A percentile compares a stretch with the other conserved stretches of the same genome.
These are phyloP conservation scores for Venturia nashicola DNA, from an alignment of 2,329 filamentous ascomycete species.

Conservation along the genomic window DNA sequence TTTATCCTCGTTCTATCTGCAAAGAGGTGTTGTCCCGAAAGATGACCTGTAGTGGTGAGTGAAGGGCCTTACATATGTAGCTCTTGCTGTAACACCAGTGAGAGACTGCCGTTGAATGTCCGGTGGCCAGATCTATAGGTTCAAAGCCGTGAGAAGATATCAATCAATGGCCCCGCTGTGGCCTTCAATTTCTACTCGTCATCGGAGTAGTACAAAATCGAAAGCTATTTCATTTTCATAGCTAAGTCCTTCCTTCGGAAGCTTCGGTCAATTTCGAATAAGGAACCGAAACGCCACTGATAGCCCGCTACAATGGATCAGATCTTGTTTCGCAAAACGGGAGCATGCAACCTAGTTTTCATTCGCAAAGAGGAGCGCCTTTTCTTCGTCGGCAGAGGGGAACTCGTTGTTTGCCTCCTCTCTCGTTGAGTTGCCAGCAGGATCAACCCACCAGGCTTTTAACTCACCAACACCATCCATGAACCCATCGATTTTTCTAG, in stretches of 20 bases:
- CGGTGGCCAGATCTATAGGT: no score
- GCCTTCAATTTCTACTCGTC: no score
- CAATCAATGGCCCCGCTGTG: no score
- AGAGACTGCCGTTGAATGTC: no score
- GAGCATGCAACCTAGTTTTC: neutral
- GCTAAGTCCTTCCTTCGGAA: neutral
- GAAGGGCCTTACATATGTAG: no score
- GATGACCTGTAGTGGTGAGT: no score
- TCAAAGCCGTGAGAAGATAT: neutral
- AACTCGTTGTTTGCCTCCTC: neutral
- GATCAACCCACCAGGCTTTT: slow-evolving; percentile 6
- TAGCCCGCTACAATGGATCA: neutral
- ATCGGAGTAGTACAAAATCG: neutral
- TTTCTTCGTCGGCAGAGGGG: slow-evolving; percentile 6
- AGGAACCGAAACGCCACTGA: neutral
- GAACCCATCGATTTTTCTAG: slow-evolving; percentile 2
- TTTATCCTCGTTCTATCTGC: neutral
- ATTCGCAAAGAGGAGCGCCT: neutral
- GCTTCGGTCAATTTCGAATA: neutral
- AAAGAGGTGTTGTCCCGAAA: neutral
- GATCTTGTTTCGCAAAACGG: neutral
- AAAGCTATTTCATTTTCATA: neutral
- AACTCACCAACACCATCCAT: slow-evolving; percentile 1
- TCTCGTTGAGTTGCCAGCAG: neutral
- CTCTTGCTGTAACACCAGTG: neutral